phyloP scores from a whole-genome alignment of 2,329 filamentous ascomycete species.

The Talaromyces funiculosus region DNA sequence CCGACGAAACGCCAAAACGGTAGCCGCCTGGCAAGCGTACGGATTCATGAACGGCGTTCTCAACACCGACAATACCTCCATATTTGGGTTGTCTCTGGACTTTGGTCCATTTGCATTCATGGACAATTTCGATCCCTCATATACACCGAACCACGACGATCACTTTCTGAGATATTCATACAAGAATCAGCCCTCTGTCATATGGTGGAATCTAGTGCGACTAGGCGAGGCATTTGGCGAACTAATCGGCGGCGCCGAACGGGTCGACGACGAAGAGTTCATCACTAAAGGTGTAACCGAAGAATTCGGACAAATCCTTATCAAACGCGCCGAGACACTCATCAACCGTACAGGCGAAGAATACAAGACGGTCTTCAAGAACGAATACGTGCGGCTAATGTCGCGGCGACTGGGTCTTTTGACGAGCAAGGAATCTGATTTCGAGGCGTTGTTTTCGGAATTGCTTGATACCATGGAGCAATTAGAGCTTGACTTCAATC shows the following conservation, averaged over 20 bases:
- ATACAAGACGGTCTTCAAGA: conserved; percentile 78
- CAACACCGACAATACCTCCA: conserved; percentile 95
- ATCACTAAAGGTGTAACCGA: conserved; percentile 65
- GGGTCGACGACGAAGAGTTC: conserved; percentile 68
- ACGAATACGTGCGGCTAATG: conserved; percentile 88
- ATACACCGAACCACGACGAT: conserved; percentile 97
- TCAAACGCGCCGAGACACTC: conserved; percentile 73
- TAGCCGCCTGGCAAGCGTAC: conserved; percentile 94
- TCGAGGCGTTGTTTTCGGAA: conserved; percentile 74
- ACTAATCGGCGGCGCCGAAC: conserved; percentile 69
- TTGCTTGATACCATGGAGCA: conserved; percentile 75
- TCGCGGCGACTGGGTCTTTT: conserved; percentile 70
- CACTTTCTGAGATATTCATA: conserved; percentile 82
- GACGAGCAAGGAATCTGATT: conserved; percentile 64
- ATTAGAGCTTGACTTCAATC: conserved; percentile 84
- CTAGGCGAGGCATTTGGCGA: conserved; percentile 86
- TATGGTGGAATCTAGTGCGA: conserved; percentile 97
- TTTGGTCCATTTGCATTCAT: conserved; percentile 97
- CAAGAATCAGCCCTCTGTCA: conserved; percentile 87
- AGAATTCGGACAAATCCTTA: conserved; percentile 62
- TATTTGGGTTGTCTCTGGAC: conserved; percentile 83
- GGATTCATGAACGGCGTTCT: conserved; percentile 99
- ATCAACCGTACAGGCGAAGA: conserved; percentile 79
- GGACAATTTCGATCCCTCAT: conserved; percentile 89
- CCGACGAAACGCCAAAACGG: conserved; percentile 76